Evolutionary conservation across 176 grass and related monocot genomes (phyloP).

Genomic region (Triticum dicoccoides): DNA sequence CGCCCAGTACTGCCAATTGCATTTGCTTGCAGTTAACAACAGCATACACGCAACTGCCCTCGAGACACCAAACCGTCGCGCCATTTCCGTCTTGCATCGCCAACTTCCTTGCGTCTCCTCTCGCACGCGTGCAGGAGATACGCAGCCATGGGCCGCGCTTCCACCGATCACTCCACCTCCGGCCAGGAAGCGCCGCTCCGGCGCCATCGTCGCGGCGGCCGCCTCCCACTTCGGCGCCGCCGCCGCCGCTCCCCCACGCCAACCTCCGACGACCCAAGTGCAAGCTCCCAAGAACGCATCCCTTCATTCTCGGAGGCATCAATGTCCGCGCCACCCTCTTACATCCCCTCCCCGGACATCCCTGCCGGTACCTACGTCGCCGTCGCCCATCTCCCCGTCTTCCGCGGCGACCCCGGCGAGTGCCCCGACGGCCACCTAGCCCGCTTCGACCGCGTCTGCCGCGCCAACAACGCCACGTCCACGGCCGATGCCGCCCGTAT

Average conservation of each 20-base stretch:
- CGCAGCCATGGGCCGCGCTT: slow-evolving; percentile 27
- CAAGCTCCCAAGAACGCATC: slow-evolving; percentile 11
- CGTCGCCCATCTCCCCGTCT: slow-evolving; percentile 41
- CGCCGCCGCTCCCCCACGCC: slow-evolving; percentile 2
- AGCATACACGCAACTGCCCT: not conserved
- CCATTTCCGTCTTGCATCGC: not conserved
- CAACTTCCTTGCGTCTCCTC: not conserved
- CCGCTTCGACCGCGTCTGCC: slow-evolving; percentile 59
- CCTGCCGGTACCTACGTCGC: slow-evolving; percentile 22
- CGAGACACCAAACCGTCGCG: not conserved
- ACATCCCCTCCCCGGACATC: slow-evolving; percentile 3
- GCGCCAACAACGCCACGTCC: slow-evolving; percentile 34
- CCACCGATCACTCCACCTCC: slow-evolving; percentile 19
- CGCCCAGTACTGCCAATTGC: too few species aligned
- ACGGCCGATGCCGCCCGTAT: slow-evolving; percentile 35
- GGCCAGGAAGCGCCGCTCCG: not conserved
- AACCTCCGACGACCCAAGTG: not conserved
- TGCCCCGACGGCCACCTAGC: slow-evolving; percentile 52
- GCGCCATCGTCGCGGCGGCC: not conserved
- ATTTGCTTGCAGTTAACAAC: too few species aligned
- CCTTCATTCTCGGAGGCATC: slow-evolving; percentile 6
- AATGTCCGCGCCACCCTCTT: not conserved
- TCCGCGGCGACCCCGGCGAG: slow-evolving; percentile 61
- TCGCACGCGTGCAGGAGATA: not conserved
- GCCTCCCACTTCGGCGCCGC: not conserved